Percentiles rank a stretch among this genome's conserved stretches.
Evolutionary conservation across 2,329 filamentous ascomycete species (phyloP).

Genomic region (Herpotrichia juniperi): DNA sequence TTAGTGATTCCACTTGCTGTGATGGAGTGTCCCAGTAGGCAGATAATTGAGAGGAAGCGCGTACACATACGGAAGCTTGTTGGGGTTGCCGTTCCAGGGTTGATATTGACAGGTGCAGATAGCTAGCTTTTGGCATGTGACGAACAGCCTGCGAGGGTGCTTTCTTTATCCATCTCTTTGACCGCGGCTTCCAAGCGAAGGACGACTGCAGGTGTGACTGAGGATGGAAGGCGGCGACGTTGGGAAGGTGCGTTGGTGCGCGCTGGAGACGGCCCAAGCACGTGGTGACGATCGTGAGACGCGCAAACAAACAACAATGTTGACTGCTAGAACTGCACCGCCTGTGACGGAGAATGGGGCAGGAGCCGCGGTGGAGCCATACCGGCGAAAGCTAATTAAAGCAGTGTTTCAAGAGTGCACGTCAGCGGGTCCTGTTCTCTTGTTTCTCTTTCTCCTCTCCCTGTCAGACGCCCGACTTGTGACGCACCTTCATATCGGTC

Average conservation of each 20-base stretch:
- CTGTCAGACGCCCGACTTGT: slow-evolving; percentile 9
- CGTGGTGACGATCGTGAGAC: not conserved
- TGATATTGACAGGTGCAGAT: not conserved
- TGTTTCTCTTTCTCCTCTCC: slow-evolving; percentile 1
- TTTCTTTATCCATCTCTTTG: too few species aligned
- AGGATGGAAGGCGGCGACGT: too few species aligned
- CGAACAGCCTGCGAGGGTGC: too few species aligned
- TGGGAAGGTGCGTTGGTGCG: not conserved
- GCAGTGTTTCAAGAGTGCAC: slow-evolving; percentile 2
- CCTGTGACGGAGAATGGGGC: not conserved
- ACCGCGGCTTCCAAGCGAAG: too few species aligned
- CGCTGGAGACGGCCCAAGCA: not conserved
- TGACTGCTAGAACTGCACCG: not conserved
- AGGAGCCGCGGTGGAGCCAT: not conserved
- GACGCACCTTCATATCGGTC: slow-evolving; percentile 22
- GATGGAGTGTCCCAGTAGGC: too few species aligned
- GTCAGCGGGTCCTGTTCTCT: slow-evolving; percentile 3
- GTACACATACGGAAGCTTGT: too few species aligned
- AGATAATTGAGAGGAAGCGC: not conserved
- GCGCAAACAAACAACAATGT: too few species aligned
- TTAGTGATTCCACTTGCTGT: not conserved
- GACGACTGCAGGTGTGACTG: too few species aligned
- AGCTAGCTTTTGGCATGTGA: too few species aligned
- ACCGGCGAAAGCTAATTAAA: slow-evolving; percentile 7
- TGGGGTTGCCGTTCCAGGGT: not conserved